A percentile compares a stretch with the other conserved stretches of the same genome.
Conservation (phyloP, 1,284 basidiomycete species). For the Cutaneotrichosporon sp. region DNA sequence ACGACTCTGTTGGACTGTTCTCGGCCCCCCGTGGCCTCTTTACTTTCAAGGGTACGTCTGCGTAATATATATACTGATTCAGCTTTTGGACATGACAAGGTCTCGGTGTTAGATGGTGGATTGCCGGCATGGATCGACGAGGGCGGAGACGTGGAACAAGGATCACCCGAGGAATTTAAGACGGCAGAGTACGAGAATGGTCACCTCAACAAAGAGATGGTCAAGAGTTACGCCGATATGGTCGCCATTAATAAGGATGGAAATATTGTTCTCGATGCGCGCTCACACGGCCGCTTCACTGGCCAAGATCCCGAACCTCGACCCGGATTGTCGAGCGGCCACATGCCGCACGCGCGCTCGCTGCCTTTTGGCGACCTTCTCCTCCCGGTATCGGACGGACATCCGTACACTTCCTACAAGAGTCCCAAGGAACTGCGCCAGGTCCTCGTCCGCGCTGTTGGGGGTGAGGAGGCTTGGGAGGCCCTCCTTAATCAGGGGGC, state of each 20-base stretch:
- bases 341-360: constrained; percentile 83
- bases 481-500: constrained; percentile 54
- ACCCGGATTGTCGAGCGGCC: constrained; percentile 80
- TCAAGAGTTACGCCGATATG: constrained; percentile 80
- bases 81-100: constrained; percentile 78
- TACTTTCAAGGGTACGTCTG: constrained; percentile 70
- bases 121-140: constrained; percentile 78
- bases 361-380: constrained; percentile 82
- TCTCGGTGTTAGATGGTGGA: constrained; percentile 85
- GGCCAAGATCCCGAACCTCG: constrained; percentile 88
- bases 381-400: constrained; percentile 41
- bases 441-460: constrained; percentile 57
- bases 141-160: constrained; percentile 64
- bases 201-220: constrained; percentile 45
- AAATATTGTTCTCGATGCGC: constrained; percentile 78
- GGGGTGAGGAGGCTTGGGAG: constrained; percentile 55
- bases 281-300: constrained; percentile 73
- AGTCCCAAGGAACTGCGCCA: constrained; percentile 60
- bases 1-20: constrained; percentile 84
- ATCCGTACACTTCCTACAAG: constrained; percentile 59
- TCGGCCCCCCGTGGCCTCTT: constrained; percentile 85
- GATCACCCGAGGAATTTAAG: constrained; percentile 26
- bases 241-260: constrained; percentile 63
- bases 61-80: constrained; percentile 23
- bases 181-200: constrained; percentile 38